Conservation (phyloP, 2,329 filamentous ascomycete genomes). For the Diaporthe ampelina region DNA sequence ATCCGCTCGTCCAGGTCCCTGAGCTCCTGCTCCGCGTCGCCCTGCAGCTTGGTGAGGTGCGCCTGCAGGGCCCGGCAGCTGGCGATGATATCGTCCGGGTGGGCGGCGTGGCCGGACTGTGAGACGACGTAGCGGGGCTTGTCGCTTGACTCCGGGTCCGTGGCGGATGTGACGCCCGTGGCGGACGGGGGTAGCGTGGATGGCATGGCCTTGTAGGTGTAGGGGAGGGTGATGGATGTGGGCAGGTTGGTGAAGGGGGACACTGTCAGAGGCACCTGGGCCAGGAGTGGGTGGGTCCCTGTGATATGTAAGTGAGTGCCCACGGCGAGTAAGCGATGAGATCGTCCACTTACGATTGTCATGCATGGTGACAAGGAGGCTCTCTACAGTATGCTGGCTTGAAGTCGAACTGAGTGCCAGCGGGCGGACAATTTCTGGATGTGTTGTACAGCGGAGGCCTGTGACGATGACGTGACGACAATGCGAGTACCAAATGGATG, state of each 20-base stretch:
- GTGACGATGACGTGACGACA: neutral
- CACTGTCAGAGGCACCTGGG: conserved; percentile 92
- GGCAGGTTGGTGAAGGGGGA: conserved; percentile 95
- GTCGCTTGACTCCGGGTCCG: conserved; percentile 51
- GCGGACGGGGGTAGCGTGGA: conserved; percentile 85
- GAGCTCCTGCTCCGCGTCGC: conserved; percentile 77
- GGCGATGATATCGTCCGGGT: conserved; percentile 86
- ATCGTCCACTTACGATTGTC: conserved; percentile 51
- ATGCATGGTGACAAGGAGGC: conserved; percentile 50
- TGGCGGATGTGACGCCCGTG: conserved; percentile 63
- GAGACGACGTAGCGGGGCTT: conserved; percentile 83
- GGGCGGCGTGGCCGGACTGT: conserved; percentile 82
- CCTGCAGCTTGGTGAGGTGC: conserved; percentile 79
- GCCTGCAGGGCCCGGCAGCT: conserved; percentile 84
- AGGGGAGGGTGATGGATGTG: conserved; percentile 89
- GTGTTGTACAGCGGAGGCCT: neutral
- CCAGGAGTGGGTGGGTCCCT: conserved; percentile 88
- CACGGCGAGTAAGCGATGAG: neutral
- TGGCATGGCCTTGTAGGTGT: conserved; percentile 93
- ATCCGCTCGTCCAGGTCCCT: conserved; percentile 78
- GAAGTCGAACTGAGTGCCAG: neutral
- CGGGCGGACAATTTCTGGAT: too few relatives aligned
- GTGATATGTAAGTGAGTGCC: conserved; percentile 42
- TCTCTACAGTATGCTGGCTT: neutral
- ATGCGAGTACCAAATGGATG: neutral